Conservation (phyloP, 495 filamentous ascomycete species). For the Xylaria grammica region DNA sequence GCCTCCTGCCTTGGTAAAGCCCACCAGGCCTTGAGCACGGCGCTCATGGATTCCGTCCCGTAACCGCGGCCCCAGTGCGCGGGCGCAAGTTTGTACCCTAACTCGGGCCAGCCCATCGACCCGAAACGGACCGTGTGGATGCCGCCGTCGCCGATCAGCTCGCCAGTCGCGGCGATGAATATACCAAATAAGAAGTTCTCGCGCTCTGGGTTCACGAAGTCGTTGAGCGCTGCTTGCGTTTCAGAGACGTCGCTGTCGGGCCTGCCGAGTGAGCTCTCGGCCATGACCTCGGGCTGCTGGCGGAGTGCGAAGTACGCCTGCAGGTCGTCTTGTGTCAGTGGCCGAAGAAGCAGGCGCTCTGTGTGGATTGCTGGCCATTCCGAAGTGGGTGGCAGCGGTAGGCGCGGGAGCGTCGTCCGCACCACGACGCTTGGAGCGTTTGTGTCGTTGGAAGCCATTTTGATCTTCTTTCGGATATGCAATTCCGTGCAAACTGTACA, state of each 20-base stretch:
- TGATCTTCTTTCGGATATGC: background rate
- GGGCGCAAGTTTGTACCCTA: conserved; percentile 54
- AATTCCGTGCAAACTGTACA: background rate
- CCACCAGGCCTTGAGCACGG: conserved; percentile 41
- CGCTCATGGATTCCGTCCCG: conserved; percentile 50
- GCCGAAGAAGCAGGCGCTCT: conserved; percentile 47
- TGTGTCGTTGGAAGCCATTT: conserved; percentile 13
- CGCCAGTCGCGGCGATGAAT: conserved; percentile 37
- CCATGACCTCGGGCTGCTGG: conserved; percentile 51
- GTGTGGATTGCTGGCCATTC: conserved; percentile 38
- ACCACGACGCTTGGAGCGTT: background rate
- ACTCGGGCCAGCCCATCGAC: conserved; percentile 48
- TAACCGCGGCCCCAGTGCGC: conserved; percentile 51
- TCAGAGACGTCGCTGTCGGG: conserved; percentile 39
- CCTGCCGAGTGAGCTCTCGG: conserved; percentile 38
- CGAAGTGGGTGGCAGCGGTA: conserved; percentile 29
- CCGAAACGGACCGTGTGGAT: conserved; percentile 24
- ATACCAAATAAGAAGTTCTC: conserved; percentile 46
- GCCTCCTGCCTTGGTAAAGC: conserved; percentile 41
- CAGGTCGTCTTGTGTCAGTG: conserved; percentile 37
- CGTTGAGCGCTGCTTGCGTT: conserved; percentile 36
- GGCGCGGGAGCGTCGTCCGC: conserved; percentile 37
- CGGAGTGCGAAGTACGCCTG: conserved; percentile 41
- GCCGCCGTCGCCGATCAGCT: conserved; percentile 46
- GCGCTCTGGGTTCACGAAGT: conserved; percentile 27